Evolutionary conservation across 140 eudicot species (phyloP).

Genomic region (Ambrosia hybrid): DNA sequence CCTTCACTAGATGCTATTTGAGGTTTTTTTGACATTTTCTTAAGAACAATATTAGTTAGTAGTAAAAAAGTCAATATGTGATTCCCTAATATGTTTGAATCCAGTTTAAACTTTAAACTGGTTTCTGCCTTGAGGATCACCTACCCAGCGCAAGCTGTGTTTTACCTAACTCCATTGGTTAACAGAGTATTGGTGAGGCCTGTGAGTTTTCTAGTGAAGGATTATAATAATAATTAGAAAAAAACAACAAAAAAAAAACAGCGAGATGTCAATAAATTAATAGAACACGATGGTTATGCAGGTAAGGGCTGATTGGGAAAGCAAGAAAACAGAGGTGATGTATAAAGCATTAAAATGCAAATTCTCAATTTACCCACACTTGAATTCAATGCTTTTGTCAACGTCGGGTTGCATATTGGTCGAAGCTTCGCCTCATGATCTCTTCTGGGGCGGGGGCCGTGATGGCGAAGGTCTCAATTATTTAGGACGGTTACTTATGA

Average conservation of each 20-base stretch:
- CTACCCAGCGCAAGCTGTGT: too few species aligned
- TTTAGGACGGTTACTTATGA: conserved; percentile 87
- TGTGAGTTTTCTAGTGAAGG: too few species aligned
- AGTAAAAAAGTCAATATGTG: too few species aligned
- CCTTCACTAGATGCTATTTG: conserved; percentile 12
- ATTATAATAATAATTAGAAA: too few species aligned
- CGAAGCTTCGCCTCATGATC: conserved; percentile 98
- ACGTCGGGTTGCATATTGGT: conserved; percentile 82
- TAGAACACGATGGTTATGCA: conserved; percentile 28
- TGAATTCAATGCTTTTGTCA: conserved; percentile 69
- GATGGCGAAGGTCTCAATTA: conserved; percentile 99
- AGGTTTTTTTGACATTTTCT: neutral
- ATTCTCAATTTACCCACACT: conserved; percentile 70
- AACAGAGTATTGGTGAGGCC: too few species aligned
- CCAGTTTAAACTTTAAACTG: too few species aligned
- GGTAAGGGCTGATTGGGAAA: conserved; percentile 86
- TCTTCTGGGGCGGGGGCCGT: conserved; percentile 98
- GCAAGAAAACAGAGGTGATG: conserved; percentile 77
- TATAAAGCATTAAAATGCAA: conserved; percentile 80
- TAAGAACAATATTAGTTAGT: neutral
- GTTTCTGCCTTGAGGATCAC: neutral
- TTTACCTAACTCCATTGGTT: too few species aligned
- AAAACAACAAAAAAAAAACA: too few species aligned
- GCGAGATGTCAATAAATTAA: neutral
- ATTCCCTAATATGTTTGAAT: too few species aligned